Base-by-base conservation (phyloP, 2,329 filamentous ascomycete species). In the Phyllosticta citriasiana region DNA sequence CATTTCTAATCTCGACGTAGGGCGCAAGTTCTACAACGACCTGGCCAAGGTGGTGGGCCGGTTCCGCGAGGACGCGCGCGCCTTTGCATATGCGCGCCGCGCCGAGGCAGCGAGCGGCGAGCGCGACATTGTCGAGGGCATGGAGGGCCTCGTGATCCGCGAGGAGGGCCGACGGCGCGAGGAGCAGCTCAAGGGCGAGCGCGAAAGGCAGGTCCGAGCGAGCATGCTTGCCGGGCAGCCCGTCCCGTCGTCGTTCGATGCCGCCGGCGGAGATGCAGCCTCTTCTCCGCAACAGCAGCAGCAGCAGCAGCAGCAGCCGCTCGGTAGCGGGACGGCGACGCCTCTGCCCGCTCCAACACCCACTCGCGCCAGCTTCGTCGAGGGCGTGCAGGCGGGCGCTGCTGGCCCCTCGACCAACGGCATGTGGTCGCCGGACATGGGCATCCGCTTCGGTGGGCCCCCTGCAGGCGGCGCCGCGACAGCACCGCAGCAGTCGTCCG, bases 21-120 rank as follows among this genome's bases (percentile, higher is more conserved):
- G 91, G 0, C 82, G 93, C 59, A 97, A 94, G 72, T 99, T 99
- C 72, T 99, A 97, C 78, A 99, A 99, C 67, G 92, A 97, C 70
- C 81, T 99, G 4, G 89, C 88, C 55, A 89, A 88, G 74, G 91
- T 97, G 64, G 89, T 96, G 0, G 87, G 85, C 47, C 81, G 87
- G 9, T 97, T 97, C 72, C 82, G 91, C 19, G 93, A 97, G 66
- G 88, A 89, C 40, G 86, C 86, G 62, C 84, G 84, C 66, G 83
- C 82, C 1, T 97, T 95, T 80, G 88, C 88, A 0, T 87, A 91
- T 27, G 84, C 91, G 70, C 81, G 94, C 58, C 83, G 91, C 57
- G 84, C 88, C 65, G 93, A 97, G 67, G 91, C 91, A 0, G 84
- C 86, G 65, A 84, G 85, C 59, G 73, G 96, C 35, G 91, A 96